Percentiles rank a stretch among this genome's conserved stretches.
phyloP scores from a whole-genome alignment of 768 basidiomycete species.

The Sutorius australiensis region DNA sequence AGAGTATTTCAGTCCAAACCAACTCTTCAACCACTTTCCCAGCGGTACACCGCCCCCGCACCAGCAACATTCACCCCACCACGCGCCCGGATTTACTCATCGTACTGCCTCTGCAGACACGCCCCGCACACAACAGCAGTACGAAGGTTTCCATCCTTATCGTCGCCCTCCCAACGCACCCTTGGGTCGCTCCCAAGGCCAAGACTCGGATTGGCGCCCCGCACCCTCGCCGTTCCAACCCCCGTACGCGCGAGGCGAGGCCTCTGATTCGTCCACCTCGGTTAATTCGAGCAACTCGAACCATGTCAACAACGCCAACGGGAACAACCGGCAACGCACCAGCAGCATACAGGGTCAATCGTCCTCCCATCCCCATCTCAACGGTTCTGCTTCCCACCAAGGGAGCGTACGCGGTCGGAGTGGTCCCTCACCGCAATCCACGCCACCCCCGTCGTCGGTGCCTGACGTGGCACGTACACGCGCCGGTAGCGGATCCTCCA shows the following conservation, averaged over 20 bases:
- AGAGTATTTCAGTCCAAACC: conserved; percentile 60
- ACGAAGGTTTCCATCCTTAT: conserved; percentile 76
- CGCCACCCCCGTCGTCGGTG: conserved; percentile 22
- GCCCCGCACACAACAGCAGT: conserved; percentile 23
- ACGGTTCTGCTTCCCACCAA: conserved; percentile 28
- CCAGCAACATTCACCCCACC: conserved; percentile 35
- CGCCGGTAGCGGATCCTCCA: conserved; percentile 30
- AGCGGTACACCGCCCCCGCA: conserved; percentile 69
- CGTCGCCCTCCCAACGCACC: conserved; percentile 51
- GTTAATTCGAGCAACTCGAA: conserved; percentile 59
- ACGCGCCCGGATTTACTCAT: conserved; percentile 35
- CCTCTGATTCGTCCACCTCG: conserved; percentile 75
- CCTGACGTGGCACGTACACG: conserved; percentile 29
- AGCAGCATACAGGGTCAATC: conserved; percentile 73
- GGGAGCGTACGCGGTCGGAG: conserved; percentile 38
- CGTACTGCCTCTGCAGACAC: conserved; percentile 34
- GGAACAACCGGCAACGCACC: conserved; percentile 53
- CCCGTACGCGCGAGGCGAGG: conserved; percentile 76
- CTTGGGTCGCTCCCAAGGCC: conserved; percentile 28
- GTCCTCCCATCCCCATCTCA: conserved; percentile 39
- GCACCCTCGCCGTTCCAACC: conserved; percentile 53
- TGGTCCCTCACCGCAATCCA: conserved; percentile 29
- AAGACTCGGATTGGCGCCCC: conserved; percentile 47
- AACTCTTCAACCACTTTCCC: conserved; percentile 63
- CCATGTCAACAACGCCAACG: conserved; percentile 17